A percentile compares a stretch with the other conserved stretches of the same genome.
phyloP scores from a whole-genome alignment of 2,329 filamentous ascomycete species.

The Pyrenochaeta sp. region DNA sequence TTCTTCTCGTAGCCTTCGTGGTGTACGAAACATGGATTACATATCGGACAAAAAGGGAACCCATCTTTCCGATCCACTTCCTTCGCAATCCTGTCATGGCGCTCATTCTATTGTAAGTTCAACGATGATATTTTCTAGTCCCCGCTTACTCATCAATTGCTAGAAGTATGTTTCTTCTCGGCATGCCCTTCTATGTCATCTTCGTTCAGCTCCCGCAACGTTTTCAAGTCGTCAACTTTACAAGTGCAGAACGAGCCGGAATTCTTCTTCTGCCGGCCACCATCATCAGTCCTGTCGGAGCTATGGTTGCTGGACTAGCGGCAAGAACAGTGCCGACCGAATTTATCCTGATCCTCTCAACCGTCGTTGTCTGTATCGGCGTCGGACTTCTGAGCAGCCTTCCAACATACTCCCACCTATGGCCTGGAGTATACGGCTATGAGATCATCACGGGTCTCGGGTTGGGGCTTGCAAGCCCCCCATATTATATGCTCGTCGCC shows the following conservation, averaged over 20 bases:
- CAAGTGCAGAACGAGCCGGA: slow-evolving; percentile 39
- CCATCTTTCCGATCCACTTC: slow-evolving; percentile 41
- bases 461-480: slow-evolving; percentile 35
- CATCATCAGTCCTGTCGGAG: slow-evolving; percentile 37
- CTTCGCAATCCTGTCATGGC: slow-evolving; percentile 32
- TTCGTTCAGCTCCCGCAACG: slow-evolving; percentile 45
- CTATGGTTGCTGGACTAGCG: slow-evolving; percentile 32
- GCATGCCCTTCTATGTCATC: slow-evolving; percentile 39
- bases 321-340: slow-evolving; percentile 32
- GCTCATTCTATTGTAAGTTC: slow-evolving; percentile 32
- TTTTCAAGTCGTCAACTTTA: slow-evolving; percentile 44
- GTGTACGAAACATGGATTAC: slow-evolving; percentile 41
- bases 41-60: slow-evolving; percentile 31
- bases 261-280: slow-evolving; percentile 42
- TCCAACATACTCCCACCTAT: slow-evolving; percentile 25
- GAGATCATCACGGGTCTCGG: slow-evolving; percentile 40
- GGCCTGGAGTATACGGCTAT: slow-evolving; percentile 36
- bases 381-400: slow-evolving; percentile 39
- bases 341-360: slow-evolving; percentile 29
- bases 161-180: slow-evolving; percentile 38
- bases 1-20: slow-evolving; percentile 34
- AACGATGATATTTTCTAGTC: neutral
- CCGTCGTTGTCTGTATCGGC: slow-evolving; percentile 30
- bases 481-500: slow-evolving; percentile 38
- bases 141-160: neutral